These are phyloP conservation scores for Phialemonium atrogriseum DNA, from an alignment of 2,329 filamentous ascomycete species.

Conservation along the genomic window DNA sequence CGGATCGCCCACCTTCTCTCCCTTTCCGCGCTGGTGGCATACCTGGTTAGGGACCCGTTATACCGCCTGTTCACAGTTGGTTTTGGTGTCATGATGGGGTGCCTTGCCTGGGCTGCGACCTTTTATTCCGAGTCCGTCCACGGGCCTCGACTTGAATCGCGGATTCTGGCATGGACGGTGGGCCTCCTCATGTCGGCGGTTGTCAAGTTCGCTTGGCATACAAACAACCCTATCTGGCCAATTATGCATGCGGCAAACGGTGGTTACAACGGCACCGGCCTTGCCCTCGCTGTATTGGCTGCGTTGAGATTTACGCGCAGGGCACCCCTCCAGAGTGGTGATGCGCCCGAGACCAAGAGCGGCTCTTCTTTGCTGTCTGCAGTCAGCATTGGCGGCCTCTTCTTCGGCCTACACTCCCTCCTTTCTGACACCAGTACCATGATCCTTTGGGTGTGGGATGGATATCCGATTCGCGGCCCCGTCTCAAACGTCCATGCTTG, in stretches of 20 bases:
- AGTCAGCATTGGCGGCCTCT: constrained; percentile 70
- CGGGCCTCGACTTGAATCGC: constrained; percentile 67
- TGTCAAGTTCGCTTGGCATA: constrained; percentile 86
- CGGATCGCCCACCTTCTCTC: constrained; percentile 68
- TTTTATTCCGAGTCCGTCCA: constrained; percentile 72
- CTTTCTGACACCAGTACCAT: constrained; percentile 97
- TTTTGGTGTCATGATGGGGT: constrained; percentile 72
- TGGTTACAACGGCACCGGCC: constrained; percentile 81
- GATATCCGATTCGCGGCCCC: constrained; percentile 83
- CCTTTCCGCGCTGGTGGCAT: constrained; percentile 66
- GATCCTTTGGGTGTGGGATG: constrained; percentile 98
- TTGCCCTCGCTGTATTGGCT: constrained; percentile 68
- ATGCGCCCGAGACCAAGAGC: constrained; percentile 31
- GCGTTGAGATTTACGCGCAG: constrained; percentile 67
- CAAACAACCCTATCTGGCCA: constrained; percentile 96
- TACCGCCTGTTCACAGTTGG: constrained; percentile 72
- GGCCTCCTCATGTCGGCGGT: constrained; percentile 80
- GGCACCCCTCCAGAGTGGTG: constrained; percentile 38
- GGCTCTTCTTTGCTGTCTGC: constrained; percentile 66
- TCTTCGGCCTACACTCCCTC: constrained; percentile 87
- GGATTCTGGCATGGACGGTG: constrained; percentile 70
- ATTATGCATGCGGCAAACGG: constrained; percentile 85
- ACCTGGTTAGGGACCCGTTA: constrained; percentile 63
- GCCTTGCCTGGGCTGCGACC: constrained; percentile 75
- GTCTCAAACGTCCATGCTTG: constrained; percentile 85